Evolutionary conservation across 2,329 filamentous ascomycete species (phyloP).

Genomic region (Teratosphaeriaceae sp.): DNA sequence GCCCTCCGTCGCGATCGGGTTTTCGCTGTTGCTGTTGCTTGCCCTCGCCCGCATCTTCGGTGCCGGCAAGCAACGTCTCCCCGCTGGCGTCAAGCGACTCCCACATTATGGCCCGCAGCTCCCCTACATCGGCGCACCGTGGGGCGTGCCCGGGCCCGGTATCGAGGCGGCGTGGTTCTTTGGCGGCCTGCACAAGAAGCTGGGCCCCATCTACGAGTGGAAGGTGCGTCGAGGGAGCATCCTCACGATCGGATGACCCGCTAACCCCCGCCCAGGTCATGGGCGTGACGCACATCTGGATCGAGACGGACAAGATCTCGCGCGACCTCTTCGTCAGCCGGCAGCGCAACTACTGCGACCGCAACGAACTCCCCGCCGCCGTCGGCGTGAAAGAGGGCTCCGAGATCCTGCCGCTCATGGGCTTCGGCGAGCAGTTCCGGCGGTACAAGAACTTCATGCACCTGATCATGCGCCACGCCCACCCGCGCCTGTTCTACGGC

Average conservation of each 20-base stretch:
- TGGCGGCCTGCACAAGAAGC: constrained; percentile 28
- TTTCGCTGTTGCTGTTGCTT: neutral
- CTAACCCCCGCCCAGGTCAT: constrained; percentile 14
- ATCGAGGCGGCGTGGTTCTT: constrained; percentile 30
- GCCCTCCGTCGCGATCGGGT: neutral
- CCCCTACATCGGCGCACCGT: constrained; percentile 27
- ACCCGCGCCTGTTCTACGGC: constrained; percentile 26
- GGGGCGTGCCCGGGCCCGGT: constrained; percentile 27
- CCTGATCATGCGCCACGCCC: constrained; percentile 26
- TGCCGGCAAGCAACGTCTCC: constrained; percentile 13
- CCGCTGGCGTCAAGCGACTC: constrained; percentile 18
- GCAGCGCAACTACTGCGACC: constrained; percentile 28
- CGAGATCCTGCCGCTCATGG: constrained; percentile 29
- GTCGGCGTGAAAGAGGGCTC: constrained; percentile 25
- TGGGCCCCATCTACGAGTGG: constrained; percentile 31
- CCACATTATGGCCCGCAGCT: constrained; percentile 19
- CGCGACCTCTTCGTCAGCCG: constrained; percentile 28
- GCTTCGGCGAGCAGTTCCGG: constrained; percentile 24
- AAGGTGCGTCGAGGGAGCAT: constrained; percentile 13
- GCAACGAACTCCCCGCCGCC: constrained; percentile 29
- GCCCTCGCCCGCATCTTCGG: constrained; percentile 5
- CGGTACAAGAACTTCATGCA: constrained; percentile 30
- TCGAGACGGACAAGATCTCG: constrained; percentile 30
- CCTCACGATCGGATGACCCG: no score
- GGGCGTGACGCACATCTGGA: constrained; percentile 28